A percentile compares a stretch with the other conserved stretches of the same genome.
These are phyloP conservation scores for Beta corolliflora DNA, from an alignment of 179 eudicot genomes.

Conservation along the genomic window DNA sequence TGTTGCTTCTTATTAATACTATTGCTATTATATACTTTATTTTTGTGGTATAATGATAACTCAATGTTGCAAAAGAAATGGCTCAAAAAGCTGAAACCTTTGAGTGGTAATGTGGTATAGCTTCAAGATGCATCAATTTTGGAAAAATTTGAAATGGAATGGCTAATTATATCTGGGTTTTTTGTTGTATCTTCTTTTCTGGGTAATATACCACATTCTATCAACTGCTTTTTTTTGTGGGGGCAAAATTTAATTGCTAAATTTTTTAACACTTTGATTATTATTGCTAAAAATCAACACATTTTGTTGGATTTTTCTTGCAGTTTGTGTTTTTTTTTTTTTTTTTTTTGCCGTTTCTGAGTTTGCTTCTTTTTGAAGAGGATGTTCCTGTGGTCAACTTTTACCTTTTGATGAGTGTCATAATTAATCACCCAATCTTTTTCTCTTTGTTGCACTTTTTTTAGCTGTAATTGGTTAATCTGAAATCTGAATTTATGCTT, in stretches of 20 bases:
- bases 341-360: constrained; percentile 7
- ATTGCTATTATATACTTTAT: too few species aligned
- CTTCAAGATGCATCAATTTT: neutral
- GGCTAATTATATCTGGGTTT: neutral
- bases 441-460: neutral
- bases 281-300: too few species aligned
- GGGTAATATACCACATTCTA: neutral
- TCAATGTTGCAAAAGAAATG: neutral
- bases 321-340: neutral
- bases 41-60: too few species aligned
- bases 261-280: too few species aligned
- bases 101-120: neutral
- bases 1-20: neutral
- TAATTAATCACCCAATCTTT: neutral
- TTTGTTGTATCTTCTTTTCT: neutral
- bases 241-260: neutral
- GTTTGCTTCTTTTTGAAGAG: neutral
- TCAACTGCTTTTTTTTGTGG: neutral
- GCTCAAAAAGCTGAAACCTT: neutral
- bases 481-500: too few species aligned
- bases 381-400: neutral
- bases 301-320: neutral
- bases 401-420: neutral
- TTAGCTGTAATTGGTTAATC: neutral
- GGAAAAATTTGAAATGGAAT: too few species aligned